Base-by-base conservation (phyloP, 1,284 basidiomycete species). In the Irpex rosettiformis region DNA sequence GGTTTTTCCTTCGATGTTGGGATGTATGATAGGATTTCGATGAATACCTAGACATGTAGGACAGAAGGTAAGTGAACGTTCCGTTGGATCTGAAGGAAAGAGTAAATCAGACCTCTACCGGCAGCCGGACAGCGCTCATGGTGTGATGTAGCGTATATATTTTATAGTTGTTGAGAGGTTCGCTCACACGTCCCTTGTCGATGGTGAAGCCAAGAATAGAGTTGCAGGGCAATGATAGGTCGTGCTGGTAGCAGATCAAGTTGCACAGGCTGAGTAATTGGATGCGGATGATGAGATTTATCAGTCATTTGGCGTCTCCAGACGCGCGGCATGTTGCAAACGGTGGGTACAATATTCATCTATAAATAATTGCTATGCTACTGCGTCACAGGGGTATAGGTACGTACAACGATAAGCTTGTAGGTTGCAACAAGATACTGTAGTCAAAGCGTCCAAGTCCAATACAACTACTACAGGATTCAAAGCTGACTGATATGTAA, bases 21-120 rank as follows among this genome's bases (percentile, higher is more conserved):
- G 61, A 73, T 62, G 67, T 70, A 58, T 4, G 52, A 53, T 37
- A 72, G 67, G n/a, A 70, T 67, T 25, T 65, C 61, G n/a, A 60
- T 56, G 57, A 65, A 67, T 22, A 72, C 59, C 56, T 65, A 55
- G 10, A 13, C 42, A 28, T 5, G 18, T 3, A 18, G 43, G 18
- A 47, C 22, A 47, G 18, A 47, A 47, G 33, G 22, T 47, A 48
- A 13, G 37, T 58, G 5, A 62, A 42, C 27, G 43, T 47, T 47
- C 22, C 43, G 43, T 21, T 21, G 10, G 18, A 10, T 45, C 3
- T 30, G 21, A n/a, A 22, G 22, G 22, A 5, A 24, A 29, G 33
- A 24, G 33, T 33, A 11, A 27, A 28, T 56, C 59, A 27, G 8
- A 54, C 59, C 54, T 70, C 69, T 16, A 65, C 64, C n/a, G 67